A percentile compares a stretch with the other conserved stretches of the same genome.
These are phyloP conservation scores for Verticillium longisporum DNA, from an alignment of 2,329 filamentous ascomycete species.

Conservation along the genomic window DNA sequence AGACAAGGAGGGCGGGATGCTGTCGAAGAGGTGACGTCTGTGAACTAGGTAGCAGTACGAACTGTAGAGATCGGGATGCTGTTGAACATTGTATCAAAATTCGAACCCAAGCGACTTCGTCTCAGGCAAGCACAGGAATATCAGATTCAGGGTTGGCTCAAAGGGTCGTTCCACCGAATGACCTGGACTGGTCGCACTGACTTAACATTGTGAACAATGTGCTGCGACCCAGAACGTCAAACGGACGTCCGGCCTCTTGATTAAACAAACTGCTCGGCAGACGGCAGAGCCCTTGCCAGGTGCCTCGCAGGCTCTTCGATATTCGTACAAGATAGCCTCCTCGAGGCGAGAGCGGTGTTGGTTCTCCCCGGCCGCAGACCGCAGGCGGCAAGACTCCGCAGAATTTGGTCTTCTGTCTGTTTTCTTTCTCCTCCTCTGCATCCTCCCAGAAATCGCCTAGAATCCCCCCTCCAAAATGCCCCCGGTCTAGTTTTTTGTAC, in stretches of 20 bases:
- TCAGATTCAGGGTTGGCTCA: too few species aligned
- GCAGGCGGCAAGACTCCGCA: not conserved
- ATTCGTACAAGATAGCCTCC: slow-evolving; percentile 1
- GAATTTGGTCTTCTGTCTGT: not conserved
- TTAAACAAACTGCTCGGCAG: not conserved
- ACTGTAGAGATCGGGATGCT: too few species aligned
- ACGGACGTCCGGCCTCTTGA: not conserved
- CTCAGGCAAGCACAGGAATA: too few species aligned
- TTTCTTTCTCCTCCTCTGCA: slow-evolving; percentile 8
- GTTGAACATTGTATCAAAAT: too few species aligned
- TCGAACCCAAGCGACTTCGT: too few species aligned
- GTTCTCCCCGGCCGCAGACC: not conserved
- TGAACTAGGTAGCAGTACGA: not conserved
- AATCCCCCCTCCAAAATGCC: slow-evolving; percentile 8
- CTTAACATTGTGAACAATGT: not conserved
- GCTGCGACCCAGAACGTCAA: not conserved
- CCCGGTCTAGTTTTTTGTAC: slow-evolving; percentile 10
- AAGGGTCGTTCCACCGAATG: too few species aligned
- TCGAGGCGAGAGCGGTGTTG: slow-evolving; percentile 3
- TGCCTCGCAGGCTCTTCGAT: not conserved
- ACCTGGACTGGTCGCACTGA: too few species aligned
- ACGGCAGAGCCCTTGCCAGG: not conserved
- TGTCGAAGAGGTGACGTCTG: not conserved
- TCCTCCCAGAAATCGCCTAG: not conserved
- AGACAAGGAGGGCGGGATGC: not conserved